These are phyloP conservation scores for Tetrapisispora iriomotensis DNA, from an alignment of 805 yeast genomes.

Conservation along the genomic window DNA sequence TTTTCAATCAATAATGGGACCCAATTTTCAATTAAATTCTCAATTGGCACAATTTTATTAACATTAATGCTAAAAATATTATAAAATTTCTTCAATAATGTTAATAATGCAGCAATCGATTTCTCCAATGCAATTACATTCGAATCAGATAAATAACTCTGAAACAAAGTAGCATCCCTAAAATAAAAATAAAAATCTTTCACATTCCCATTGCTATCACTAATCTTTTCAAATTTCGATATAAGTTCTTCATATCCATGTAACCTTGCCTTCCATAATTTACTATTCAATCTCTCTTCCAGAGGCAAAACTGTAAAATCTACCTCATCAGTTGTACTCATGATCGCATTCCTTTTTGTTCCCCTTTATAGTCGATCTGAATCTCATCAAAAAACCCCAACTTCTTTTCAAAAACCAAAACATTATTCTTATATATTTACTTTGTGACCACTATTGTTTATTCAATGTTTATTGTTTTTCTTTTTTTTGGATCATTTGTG, in stretches of 20 bases:
- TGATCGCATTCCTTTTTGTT: background rate
- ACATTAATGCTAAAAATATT: background rate
- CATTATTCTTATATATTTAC: too few relatives aligned
- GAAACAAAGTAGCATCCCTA: slow-evolving; percentile 44
- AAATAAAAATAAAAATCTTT: slow-evolving; percentile 27
- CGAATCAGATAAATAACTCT: slow-evolving; percentile 56
- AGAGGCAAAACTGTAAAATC: slow-evolving; percentile 58
- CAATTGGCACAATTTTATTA: background rate
- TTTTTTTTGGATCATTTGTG: too few relatives aligned
- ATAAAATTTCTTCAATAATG: slow-evolving; percentile 4
- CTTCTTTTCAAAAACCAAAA: too few relatives aligned
- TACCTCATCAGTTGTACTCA: slow-evolving; percentile 35
- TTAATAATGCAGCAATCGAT: slow-evolving; percentile 46
- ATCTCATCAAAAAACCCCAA: background rate
- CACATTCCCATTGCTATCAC: slow-evolving; percentile 23
- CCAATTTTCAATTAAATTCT: slow-evolving; percentile 11
- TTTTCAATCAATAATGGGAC: slow-evolving; percentile 55
- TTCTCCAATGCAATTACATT: slow-evolving; percentile 90
- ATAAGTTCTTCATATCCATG: slow-evolving; percentile 66
- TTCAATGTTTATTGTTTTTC: too few relatives aligned
- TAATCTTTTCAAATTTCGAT: slow-evolving; percentile 42
- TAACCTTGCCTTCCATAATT: slow-evolving; percentile 81
- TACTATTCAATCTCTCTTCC: slow-evolving; percentile 55
- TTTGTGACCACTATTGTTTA: too few relatives aligned
- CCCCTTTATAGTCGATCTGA: too few relatives aligned